Base-by-base conservation (phyloP, 495 filamentous ascomycete species). In the Xylaria telfairii region DNA sequence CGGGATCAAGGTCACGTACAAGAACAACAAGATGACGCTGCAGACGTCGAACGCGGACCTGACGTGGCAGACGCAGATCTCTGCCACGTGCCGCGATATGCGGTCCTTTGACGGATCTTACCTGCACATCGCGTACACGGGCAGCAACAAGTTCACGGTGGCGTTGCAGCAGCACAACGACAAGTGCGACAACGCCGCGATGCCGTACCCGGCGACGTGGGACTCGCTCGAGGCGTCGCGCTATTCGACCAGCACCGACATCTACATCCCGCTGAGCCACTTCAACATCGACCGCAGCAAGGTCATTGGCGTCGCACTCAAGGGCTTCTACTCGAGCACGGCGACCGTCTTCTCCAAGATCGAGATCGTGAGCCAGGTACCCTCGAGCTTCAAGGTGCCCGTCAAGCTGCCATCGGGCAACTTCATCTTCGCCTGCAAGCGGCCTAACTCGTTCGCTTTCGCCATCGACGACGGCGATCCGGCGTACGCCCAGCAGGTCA, bases 401-500 rank as follows among this genome's bases (percentile, higher is more conserved):
- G 74, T 78, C 51, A 93, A 93, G 79, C 77, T 92, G 19, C 85
- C 89, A 0, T 90, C 84, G 0, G 91, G 91, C 4, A 81, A 79
- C 4, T 78, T 94, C 44, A 79, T 89, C 44, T 89, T 93, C 70
- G 81, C 85, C 13, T 94, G 92, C 83, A 90, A 84, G 46, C 84
- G 90, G 10, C 91, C 92, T 56, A 91, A 92, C 75, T 89, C 87
- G 0, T 93, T 94, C 78, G 92, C 92, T 0, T 92, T 94, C 77
- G 92, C 92, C 63, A 94, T 94, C 73, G 92, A 94, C 77, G 92
- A 94, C 78, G 92, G 92, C 7, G 82, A 87, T 70, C 92, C 92
- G 8, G 68, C 81, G 41, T 84, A 83, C 68, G 90, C 91, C 6
- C 83, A 89, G 72, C 74, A 87, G 69, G 89, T 94, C 44, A 88